A percentile compares a stretch with the other conserved stretches of the same genome.
Evolutionary conservation across 1,284 basidiomycete species (phyloP).

Genomic region (Moesziomyces antarcticus): DNA sequence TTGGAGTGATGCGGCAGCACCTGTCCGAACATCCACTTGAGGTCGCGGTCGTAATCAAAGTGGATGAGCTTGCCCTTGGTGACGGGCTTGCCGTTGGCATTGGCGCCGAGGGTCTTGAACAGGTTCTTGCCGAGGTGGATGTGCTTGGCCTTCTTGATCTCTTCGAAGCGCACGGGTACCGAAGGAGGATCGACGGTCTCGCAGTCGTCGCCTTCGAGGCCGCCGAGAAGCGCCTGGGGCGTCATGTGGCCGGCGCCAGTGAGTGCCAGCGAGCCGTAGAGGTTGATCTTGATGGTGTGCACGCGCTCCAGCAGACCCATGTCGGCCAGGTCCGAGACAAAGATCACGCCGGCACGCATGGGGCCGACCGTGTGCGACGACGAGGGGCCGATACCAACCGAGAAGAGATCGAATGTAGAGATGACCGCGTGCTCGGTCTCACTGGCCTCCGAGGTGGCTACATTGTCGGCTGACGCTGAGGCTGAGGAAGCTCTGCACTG

Average conservation of each 20-base stretch:
- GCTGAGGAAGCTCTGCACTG: neutral
- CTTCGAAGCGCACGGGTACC: conserved; percentile 75
- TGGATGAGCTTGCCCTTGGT: conserved; percentile 70
- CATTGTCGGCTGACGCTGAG: neutral
- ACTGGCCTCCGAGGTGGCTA: conserved; percentile 10
- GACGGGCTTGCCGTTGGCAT: neutral
- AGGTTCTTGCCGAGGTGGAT: conserved; percentile 75
- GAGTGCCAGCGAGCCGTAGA: conserved; percentile 75
- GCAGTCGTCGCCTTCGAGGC: conserved; percentile 78
- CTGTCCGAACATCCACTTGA: conserved; percentile 87
- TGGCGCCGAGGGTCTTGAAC: conserved; percentile 28
- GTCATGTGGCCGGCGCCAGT: conserved; percentile 92
- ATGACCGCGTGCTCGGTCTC: conserved; percentile 88
- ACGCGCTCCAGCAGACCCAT: conserved; percentile 79
- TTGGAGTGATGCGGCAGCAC: conserved; percentile 69
- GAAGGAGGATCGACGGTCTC: conserved; percentile 85
- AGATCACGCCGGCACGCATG: conserved; percentile 90
- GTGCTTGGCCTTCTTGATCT: conserved; percentile 76
- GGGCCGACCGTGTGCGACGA: conserved; percentile 78
- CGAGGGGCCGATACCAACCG: conserved; percentile 76
- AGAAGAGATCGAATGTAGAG: conserved; percentile 80
- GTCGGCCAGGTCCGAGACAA: conserved; percentile 76
- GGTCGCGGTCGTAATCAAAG: conserved; percentile 87
- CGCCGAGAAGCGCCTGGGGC: conserved; percentile 89
- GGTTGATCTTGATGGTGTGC: conserved; percentile 81